These are phyloP conservation scores for Litsea cubeba DNA, from an alignment of 164 flowering plant species.

Conservation along the genomic window DNA sequence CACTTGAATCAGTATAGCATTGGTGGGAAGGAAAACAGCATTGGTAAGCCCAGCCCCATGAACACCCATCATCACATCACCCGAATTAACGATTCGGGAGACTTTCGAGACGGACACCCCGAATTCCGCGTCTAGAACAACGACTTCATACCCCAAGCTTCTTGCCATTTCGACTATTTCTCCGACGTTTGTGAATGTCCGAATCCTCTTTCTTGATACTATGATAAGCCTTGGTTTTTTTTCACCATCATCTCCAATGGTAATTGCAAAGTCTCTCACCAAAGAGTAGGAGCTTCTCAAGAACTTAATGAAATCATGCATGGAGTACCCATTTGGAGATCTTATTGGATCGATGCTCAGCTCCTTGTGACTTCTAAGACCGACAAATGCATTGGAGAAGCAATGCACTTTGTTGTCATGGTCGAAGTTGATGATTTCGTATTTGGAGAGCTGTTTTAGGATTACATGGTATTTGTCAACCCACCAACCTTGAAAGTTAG, in stretches of 20 bases:
- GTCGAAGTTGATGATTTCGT: slow-evolving; percentile 21
- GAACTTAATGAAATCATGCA: slow-evolving; percentile 18
- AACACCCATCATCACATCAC: slow-evolving; percentile 35
- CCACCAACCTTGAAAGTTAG: slow-evolving; percentile 17
- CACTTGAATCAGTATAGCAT: slow-evolving; percentile 28
- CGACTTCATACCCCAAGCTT: slow-evolving; percentile 22
- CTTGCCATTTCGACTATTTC: slow-evolving; percentile 15
- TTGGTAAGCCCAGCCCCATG: slow-evolving; percentile 47
- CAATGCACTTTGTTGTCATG: slow-evolving; percentile 15
- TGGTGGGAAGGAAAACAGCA: slow-evolving; percentile 23
- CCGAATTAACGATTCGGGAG: slow-evolving; percentile 20
- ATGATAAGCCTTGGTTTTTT: slow-evolving; percentile 26
- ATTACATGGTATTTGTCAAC: slow-evolving; percentile 13
- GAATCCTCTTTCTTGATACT: slow-evolving; percentile 14
- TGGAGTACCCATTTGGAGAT: slow-evolving; percentile 11
- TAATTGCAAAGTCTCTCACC: slow-evolving; percentile 4
- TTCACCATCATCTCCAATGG: background rate
- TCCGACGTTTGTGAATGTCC: slow-evolving; percentile 12
- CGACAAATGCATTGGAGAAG: slow-evolving; percentile 22
- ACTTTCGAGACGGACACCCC: background rate
- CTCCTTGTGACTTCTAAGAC: slow-evolving; percentile 21
- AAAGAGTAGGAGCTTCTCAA: slow-evolving; percentile 18
- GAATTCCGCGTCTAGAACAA: slow-evolving; percentile 8
- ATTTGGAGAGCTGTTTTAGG: slow-evolving; percentile 15
- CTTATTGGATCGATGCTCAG: slow-evolving; percentile 15